Evolutionary conservation across 768 basidiomycete genomes (phyloP).

Genomic region (Rhizopogon sp.): DNA sequence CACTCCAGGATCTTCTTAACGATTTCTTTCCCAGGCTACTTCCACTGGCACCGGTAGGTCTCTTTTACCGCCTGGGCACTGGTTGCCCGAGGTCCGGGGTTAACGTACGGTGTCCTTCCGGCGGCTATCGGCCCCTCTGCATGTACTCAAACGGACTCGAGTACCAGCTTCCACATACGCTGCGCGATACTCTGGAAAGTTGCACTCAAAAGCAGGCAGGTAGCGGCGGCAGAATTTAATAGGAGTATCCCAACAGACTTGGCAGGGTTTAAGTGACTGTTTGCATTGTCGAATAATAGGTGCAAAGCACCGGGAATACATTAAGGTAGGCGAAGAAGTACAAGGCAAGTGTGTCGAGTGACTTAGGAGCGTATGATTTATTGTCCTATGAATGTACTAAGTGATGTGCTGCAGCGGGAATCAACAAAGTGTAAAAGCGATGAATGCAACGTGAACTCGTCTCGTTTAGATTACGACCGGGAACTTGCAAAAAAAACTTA

Average conservation of each 20-base stretch:
- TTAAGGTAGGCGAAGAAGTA: neutral
- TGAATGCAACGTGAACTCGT: neutral
- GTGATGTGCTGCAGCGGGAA: neutral
- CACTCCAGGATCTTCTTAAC: no score
- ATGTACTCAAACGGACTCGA: no score
- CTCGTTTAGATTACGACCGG: neutral
- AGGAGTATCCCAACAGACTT: constrained; percentile 18
- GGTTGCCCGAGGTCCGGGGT: no score
- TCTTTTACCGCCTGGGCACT: no score
- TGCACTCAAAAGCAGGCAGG: no score
- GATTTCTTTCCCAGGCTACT: no score
- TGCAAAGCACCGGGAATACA: neutral
- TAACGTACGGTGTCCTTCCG: no score
- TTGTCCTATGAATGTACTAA: neutral
- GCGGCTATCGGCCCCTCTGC: no score
- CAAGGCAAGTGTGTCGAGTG: neutral
- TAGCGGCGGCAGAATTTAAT: constrained; percentile 12
- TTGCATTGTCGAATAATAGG: neutral
- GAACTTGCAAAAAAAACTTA: constrained; percentile 13
- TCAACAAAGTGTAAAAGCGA: neutral
- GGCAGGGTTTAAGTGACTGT: neutral
- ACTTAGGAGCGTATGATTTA: neutral
- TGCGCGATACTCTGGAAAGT: no score
- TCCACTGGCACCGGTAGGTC: no score
- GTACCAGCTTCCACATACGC: no score